Evolutionary conservation across 225 moss, liverwort and hornwort species (phyloP).

Genomic region (Pleurozium schreberi): DNA sequence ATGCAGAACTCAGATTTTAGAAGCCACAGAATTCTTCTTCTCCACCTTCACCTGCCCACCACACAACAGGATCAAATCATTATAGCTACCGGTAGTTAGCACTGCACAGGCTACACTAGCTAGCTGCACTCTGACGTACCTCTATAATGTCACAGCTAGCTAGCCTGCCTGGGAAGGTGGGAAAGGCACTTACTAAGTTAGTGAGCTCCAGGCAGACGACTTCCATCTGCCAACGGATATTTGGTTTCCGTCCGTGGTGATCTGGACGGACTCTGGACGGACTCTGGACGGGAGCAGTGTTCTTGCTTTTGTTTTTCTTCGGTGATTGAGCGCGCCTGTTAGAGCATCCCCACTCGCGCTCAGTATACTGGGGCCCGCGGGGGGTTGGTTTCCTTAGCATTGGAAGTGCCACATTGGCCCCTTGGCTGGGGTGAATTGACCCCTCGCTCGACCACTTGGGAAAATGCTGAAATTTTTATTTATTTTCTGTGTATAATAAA

Average conservation of each 20-base stretch:
- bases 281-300: background rate
- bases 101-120: too few relatives aligned
- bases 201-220: background rate
- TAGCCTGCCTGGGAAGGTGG: background rate
- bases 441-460: too few relatives aligned
- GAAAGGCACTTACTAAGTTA: background rate
- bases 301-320: too few relatives aligned
- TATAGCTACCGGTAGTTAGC: background rate
- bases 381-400: too few relatives aligned
- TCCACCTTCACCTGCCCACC: background rate
- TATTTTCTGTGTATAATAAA: too few relatives aligned
- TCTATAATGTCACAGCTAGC: background rate
- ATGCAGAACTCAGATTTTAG: background rate
- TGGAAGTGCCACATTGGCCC: too few relatives aligned
- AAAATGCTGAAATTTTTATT: too few relatives aligned
- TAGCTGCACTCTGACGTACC: background rate
- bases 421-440: too few relatives aligned
- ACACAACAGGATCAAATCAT: background rate
- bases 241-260: background rate
- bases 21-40: background rate
- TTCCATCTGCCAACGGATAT: background rate
- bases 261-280: background rate
- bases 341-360: too few relatives aligned
- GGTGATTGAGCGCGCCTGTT: background rate
- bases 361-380: too few relatives aligned